Percentiles rank a stretch among this genome's conserved stretches.
Evolutionary conservation across 371 early-diverging fungal genomes (phyloP).

Genomic region (Lichtheimia hyalospora): DNA sequence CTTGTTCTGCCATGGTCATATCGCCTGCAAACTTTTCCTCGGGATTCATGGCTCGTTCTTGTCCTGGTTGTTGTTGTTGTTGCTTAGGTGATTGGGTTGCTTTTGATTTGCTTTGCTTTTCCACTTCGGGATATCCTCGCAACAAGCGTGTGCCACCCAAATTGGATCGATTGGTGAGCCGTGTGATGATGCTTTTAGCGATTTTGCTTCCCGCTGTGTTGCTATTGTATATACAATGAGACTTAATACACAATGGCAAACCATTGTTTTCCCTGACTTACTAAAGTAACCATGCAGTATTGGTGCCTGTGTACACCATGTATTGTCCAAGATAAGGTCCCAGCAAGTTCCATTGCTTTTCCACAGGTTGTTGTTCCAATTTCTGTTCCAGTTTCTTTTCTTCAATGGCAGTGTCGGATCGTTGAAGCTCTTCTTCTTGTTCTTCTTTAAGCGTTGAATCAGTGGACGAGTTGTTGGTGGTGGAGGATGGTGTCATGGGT

Average conservation of each 20-base stretch:
- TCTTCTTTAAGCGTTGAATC: slow-evolving; percentile 10
- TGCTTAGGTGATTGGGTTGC: slow-evolving; percentile 9
- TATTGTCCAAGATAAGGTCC: slow-evolving; percentile 76
- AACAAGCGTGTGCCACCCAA: slow-evolving; percentile 71
- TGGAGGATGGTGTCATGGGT: not conserved
- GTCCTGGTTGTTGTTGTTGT: not conserved
- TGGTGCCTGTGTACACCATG: slow-evolving; percentile 65
- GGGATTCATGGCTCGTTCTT: not conserved
- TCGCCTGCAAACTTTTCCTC: slow-evolving; percentile 7
- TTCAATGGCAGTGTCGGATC: slow-evolving; percentile 21
- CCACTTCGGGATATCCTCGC: slow-evolving; percentile 77
- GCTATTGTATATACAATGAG: slow-evolving; percentile 12
- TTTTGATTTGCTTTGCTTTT: slow-evolving; percentile 28
- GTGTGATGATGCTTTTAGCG: slow-evolving; percentile 68
- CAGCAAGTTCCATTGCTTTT: slow-evolving; percentile 68
- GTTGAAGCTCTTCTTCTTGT: not conserved
- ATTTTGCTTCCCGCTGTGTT: slow-evolving; percentile 59
- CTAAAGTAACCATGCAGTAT: slow-evolving; percentile 69
- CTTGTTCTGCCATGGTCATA: slow-evolving; percentile 25
- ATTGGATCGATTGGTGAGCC: slow-evolving; percentile 58
- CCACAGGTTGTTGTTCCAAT: slow-evolving; percentile 31
- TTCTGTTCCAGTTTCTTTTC: slow-evolving; percentile 34
- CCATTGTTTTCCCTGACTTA: slow-evolving; percentile 17
- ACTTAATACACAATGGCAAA: too few relatives aligned
- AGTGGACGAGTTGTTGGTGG: not conserved